Evolutionary conservation across 352 stramenopile species (phyloP).

Genomic region (Globisporangium takayamanum): DNA sequence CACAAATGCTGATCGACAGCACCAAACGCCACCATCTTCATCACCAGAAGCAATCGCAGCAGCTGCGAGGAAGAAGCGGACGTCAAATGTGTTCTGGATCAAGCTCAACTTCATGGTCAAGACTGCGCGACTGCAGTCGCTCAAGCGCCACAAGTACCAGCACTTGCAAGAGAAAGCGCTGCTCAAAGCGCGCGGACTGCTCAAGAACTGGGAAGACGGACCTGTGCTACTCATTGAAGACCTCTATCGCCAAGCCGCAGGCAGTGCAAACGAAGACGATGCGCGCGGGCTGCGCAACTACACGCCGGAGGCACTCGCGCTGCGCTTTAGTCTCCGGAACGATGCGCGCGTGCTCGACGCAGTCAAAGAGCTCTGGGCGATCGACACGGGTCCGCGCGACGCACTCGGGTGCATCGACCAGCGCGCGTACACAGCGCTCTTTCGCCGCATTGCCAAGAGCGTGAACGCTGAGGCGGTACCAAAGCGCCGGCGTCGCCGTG

Average conservation of each 20-base stretch:
- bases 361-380: conserved; percentile 46
- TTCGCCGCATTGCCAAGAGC: conserved; percentile 48
- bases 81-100: conserved; percentile 51
- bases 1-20: too few relatives aligned
- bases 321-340: conserved; percentile 64
- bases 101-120: conserved; percentile 78
- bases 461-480: conserved; percentile 35
- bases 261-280: conserved; percentile 36
- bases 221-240: conserved; percentile 55
- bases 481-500: conserved; percentile 5
- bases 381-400: conserved; percentile 47
- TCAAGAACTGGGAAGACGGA: conserved; percentile 63
- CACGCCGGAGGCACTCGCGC: conserved; percentile 51
- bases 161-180: conserved; percentile 64
- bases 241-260: conserved; percentile 40
- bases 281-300: conserved; percentile 60
- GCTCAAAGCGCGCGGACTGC: conserved; percentile 45
- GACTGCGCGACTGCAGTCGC: conserved; percentile 41
- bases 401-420: conserved; percentile 55
- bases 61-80: conserved; percentile 15
- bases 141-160: conserved; percentile 71
- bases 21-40: too few relatives aligned
- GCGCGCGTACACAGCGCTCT: conserved; percentile 40
- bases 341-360: conserved; percentile 36
- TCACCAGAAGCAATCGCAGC: neutral